Evolutionary conservation across 2,329 filamentous ascomycete species (phyloP).

Genomic region (Pyrenochaeta sp.): DNA sequence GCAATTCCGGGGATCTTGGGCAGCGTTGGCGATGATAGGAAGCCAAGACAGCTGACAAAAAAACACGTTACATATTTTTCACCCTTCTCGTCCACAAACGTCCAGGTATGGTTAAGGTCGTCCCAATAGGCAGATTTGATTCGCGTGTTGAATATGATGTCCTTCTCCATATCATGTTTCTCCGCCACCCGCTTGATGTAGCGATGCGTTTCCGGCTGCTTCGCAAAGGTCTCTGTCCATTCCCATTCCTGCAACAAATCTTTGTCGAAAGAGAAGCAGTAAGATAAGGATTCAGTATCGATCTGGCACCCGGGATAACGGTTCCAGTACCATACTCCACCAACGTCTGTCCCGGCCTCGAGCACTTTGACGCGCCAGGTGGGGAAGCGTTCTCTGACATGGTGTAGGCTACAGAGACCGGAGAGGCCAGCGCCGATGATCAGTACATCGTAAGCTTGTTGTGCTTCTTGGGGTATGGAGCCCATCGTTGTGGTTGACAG

Average conservation of each 20-base stretch:
- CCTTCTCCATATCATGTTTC: slow-evolving; percentile 58
- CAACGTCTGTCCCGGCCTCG: slow-evolving; percentile 42
- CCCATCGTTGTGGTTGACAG: neutral
- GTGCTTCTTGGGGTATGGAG: neutral
- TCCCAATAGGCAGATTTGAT: slow-evolving; percentile 60
- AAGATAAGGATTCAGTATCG: slow-evolving; percentile 52
- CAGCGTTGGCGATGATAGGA: slow-evolving; percentile 21
- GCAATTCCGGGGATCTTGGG: slow-evolving; percentile 56
- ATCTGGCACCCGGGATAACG: slow-evolving; percentile 46
- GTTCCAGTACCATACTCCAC: slow-evolving; percentile 46
- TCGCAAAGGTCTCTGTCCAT: slow-evolving; percentile 60
- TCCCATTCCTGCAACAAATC: slow-evolving; percentile 59
- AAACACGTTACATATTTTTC: slow-evolving; percentile 12
- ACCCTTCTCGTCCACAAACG: slow-evolving; percentile 4
- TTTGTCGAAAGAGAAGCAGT: slow-evolving; percentile 52
- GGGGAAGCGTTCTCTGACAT: slow-evolving; percentile 35
- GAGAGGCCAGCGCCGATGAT: slow-evolving; percentile 45
- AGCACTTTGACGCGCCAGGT: slow-evolving; percentile 30
- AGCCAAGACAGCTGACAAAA: slow-evolving; percentile 20
- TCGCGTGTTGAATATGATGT: slow-evolving; percentile 61
- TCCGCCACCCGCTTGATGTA: slow-evolving; percentile 40
- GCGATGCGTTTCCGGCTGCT: slow-evolving; percentile 35
- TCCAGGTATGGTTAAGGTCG: slow-evolving; percentile 29
- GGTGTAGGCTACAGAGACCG: slow-evolving; percentile 44
- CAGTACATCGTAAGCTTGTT: slow-evolving; percentile 20